Base-by-base conservation (phyloP, 148 eudicot species). In the Rhododendron vialii region DNA sequence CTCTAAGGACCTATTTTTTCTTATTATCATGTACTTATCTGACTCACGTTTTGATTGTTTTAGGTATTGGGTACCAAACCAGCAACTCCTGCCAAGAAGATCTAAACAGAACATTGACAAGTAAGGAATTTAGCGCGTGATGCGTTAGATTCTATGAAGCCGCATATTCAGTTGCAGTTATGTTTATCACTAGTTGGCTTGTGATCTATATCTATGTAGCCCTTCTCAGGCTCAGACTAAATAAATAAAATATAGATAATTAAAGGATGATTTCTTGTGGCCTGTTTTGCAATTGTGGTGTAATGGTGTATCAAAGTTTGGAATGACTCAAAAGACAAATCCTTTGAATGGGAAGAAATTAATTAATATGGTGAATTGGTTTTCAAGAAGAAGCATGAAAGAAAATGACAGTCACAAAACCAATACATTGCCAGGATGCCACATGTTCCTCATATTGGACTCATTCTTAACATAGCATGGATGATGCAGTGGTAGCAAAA, bases 61-160 rank as follows among this genome's bases (percentile, higher is more conserved):
- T 59, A 89, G 90, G 81, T 41, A 71, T 84, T 86, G 82, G 88
- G 88, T 28, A 43, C 41, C 76, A 71, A 71, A 20, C 76, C 53
- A 22, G 82, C 80, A 78, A 7, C 84, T 14, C 84, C 78, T 11
- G 24, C 45, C 33, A 80, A 80, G 61, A 78, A 78, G 81, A 80
- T 13, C 33, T 80, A 50, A 80, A 80, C 33, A 50, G 20, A 48
- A 48, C 57, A 48, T 45, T 1, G 82, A 12, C 36, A 20, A 79
- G 24, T 26, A 50, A 18, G 35, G 36, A 10, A n/a, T 18, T 2
- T 43, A 77, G 28, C 15, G 0, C 11, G 13, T 43, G 41, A 24
- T 78, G 26, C n/a, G 3, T 45, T n/a, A 22, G 53, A 43, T 17
- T 75, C 47, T 38, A 45, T 43, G 28, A 78, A 38, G 81, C 51